Evolutionary conservation across 371 early-diverging fungal species (phyloP), one percentile per base, ranked within the genome.

Genomic region (Cokeromyces recurvatus): DNA sequence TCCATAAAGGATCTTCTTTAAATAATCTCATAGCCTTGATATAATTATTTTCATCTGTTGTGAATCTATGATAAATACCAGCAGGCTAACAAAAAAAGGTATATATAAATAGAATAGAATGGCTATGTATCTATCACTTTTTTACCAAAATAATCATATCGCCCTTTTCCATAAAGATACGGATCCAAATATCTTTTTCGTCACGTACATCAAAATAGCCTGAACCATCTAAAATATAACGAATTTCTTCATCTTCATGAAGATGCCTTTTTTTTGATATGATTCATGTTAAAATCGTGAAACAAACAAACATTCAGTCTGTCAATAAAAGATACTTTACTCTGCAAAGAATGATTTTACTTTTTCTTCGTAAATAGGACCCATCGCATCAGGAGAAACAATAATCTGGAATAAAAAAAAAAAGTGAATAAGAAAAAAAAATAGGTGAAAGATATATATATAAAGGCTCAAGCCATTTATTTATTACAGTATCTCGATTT

Each of bases 191-290:
- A 64, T 97, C 94, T 0, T 79, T 43, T 21, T 63, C 53, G 57
- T 89, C 85, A 42, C 90, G 77, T 25, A 91, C 85, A 57, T 91
- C 92, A 71, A 95, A 95, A 68, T 83, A 95, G 8, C 95, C 96
- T 14, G 82, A 72, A 12, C 97, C 97, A 29, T 87, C 93, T 25
- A 92, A 53, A 45, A 96, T 84, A 56, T 71, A 94, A 22, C 98
- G 86, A 51, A 97, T 95, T 68, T 97, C 97, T 71, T 96, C 98
- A 62, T 96, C 97, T 59, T 94, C 95, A 64, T 95, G 96, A 51
- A 95, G 69, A 66, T 96, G 95, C 53, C 85, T 84, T 59, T 9
- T 7, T 27, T 7, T 5, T 7, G 11, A 27, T 11, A 27, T 11
- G 17, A 9, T 17, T n/a, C 16, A 15, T 2, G 11, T 41, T 22